Evolutionary conservation across 352 stramenopile genomes (phyloP), one percentile per base, ranked within the genome.

Genomic region (Phytophthora niederhauseri): DNA sequence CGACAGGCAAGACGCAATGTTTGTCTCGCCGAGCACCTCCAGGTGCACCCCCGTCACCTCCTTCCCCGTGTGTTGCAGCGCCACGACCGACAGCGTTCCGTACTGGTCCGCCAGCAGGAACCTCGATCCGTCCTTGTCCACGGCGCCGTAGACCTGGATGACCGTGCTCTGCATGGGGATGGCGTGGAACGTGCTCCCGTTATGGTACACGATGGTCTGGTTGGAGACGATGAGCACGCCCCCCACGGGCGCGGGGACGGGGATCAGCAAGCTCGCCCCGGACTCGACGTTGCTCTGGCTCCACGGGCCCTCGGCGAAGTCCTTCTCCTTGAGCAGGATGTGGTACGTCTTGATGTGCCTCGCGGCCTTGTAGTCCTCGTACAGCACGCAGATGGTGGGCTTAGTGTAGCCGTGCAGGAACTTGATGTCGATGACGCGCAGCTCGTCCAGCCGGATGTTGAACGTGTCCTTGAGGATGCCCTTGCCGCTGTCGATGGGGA

Each of bases 11-110:
- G 93, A 98, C 8, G 94, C 89, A 31, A 97, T 88, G 24, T 84
- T 98, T 4, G 91, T 98, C 46, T 96, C 85, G n/a, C 97, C 97
- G 3, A 99, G 79, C 19, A 96, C 93, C 50, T 99, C 96, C 20
- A 99, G 69, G 59, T 93, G 87, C n/a, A 99, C 70, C 12, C 82
- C 85, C 5, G 63, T 89, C 1, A 97, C 88, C 4, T 94, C 83
- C 15, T 84, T 86, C 8, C 76, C 85, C 7, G 76, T 91, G 52
- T 87, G 75, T 68, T 97, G 86, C 51, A 98, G 73, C 34, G 90
- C 90, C 38, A 98, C 90, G 4, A 98, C 91, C 24, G 91, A 96
- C 20, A 98, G 70, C 17, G 90, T 83, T 24, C 92, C 92, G 56
- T 96, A 97, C 68, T 97, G 90, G 62, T 98, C 92, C 1, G 91